These are phyloP conservation scores for Lepidium africanum DNA, from an alignment of 345 rosid genomes.

Conservation along the genomic window DNA sequence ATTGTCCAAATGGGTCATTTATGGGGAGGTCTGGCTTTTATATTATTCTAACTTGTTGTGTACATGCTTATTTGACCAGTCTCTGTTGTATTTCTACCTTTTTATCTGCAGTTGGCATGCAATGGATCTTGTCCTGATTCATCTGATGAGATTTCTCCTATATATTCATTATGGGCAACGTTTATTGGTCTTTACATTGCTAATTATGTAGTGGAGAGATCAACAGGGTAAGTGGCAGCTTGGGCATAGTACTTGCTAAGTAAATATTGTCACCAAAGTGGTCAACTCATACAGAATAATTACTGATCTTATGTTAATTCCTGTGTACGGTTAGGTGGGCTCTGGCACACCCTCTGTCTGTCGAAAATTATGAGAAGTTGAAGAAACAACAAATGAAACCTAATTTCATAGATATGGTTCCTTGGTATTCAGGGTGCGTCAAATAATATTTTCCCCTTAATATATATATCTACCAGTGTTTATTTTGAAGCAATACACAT, in stretches of 20 bases:
- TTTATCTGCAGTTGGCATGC: slow-evolving; percentile 42
- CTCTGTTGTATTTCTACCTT: not conserved
- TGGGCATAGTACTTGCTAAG: not conserved
- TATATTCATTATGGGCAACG: slow-evolving; percentile 92
- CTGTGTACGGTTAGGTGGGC: slow-evolving; percentile 63
- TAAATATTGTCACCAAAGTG: not conserved
- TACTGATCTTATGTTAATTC: not conserved
- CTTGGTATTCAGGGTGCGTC: slow-evolving; percentile 91
- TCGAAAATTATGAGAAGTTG: slow-evolving; percentile 58
- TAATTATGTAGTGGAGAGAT: slow-evolving; percentile 87
- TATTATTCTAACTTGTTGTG: not conserved
- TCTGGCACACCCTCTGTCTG: slow-evolving; percentile 70
- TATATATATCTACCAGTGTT: not conserved
- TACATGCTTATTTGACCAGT: not conserved
- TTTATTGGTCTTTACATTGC: slow-evolving; percentile 95
- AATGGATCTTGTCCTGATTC: slow-evolving; percentile 50
- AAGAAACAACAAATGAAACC: slow-evolving; percentile 84
- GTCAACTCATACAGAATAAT: not conserved
- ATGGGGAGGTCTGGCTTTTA: slow-evolving; percentile 61
- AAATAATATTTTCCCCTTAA: not conserved
- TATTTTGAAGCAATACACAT: not conserved
- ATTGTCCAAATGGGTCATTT: slow-evolving; percentile 89
- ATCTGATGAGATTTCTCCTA: slow-evolving; percentile 91
- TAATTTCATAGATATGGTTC: slow-evolving; percentile 91
- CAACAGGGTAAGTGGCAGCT: slow-evolving; percentile 71